Conservation (phyloP, 2,329 filamentous ascomycete genomes). For the Orbilia ellipsospora region DNA sequence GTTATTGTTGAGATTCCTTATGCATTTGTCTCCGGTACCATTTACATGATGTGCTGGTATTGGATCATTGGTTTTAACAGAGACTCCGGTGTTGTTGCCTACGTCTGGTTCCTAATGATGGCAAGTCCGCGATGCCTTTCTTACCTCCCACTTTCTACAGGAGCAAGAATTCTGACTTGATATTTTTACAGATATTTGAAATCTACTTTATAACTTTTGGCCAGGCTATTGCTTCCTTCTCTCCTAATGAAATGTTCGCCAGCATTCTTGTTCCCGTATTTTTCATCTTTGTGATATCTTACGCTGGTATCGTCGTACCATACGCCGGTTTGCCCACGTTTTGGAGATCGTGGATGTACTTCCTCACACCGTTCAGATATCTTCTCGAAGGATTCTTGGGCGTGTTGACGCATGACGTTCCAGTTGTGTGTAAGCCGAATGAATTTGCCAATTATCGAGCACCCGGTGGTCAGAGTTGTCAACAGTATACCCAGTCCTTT, state of each 20-base stretch:
- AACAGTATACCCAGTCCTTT: conserved; percentile 70
- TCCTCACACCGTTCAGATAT: conserved; percentile 75
- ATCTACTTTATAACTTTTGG: conserved; percentile 74
- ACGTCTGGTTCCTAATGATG: conserved; percentile 73
- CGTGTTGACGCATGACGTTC: conserved; percentile 68
- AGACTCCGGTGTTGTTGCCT: conserved; percentile 68
- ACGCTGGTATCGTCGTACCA: conserved; percentile 80
- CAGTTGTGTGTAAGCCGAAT: conserved; percentile 68
- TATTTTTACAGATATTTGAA: conserved; percentile 66
- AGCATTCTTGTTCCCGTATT: conserved; percentile 75
- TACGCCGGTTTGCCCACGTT: conserved; percentile 72
- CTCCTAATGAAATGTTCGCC: conserved; percentile 74
- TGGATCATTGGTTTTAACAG: conserved; percentile 56
- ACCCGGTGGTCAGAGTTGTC: conserved; percentile 71
- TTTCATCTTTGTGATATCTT: conserved; percentile 76
- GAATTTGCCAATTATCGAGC: conserved; percentile 73
- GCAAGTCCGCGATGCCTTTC: conserved; percentile 59
- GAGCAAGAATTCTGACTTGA: no score
- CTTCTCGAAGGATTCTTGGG: conserved; percentile 73
- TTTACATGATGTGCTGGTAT: conserved; percentile 76
- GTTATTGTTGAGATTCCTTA: conserved; percentile 78
- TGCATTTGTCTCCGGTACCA: conserved; percentile 71
- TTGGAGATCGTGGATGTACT: conserved; percentile 76
- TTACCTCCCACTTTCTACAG: no score
- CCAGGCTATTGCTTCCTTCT: conserved; percentile 74